A percentile compares a stretch with the other conserved stretches of the same genome.
phyloP scores from a whole-genome alignment of 2,329 filamentous ascomycete genomes.

The Malbranchea zuffiana region DNA sequence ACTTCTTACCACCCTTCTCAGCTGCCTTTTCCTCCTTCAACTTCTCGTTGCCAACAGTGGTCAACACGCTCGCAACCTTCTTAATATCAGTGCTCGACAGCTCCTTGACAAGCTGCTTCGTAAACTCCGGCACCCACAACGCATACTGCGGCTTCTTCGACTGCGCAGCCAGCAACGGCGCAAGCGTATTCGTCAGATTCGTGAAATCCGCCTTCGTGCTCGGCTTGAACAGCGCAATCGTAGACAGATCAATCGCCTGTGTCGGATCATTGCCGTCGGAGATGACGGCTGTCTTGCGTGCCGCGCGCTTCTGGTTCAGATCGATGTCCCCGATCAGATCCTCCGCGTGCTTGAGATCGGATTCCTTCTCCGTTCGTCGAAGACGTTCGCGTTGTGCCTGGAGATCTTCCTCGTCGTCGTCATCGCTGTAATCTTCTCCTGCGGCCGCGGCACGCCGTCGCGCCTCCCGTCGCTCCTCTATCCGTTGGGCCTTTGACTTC shows the following conservation, averaged over 20 bases:
- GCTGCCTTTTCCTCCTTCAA: conserved; percentile 95
- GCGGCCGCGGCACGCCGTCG: conserved; percentile 49
- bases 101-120: conserved; percentile 76
- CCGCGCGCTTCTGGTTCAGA: conserved; percentile 54
- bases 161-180: conserved; percentile 63
- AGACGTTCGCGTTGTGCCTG: conserved; percentile 63
- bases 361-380: conserved; percentile 69
- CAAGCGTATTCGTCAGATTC: conserved; percentile 64
- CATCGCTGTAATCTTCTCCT: conserved; percentile 47
- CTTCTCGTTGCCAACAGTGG: conserved; percentile 92
- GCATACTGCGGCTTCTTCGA: conserved; percentile 82
- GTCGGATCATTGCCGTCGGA: conserved; percentile 58
- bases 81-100: conserved; percentile 89
- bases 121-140: conserved; percentile 82
- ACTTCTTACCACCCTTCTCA: conserved; percentile 93
- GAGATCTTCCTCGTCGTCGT: conserved; percentile 63
- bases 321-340: conserved; percentile 75
- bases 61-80: conserved; percentile 79
- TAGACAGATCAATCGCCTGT: conserved; percentile 68
- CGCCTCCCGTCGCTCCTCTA: conserved; percentile 65
- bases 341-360: conserved; percentile 79
- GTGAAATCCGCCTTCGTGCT: conserved; percentile 78
- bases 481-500: conserved; percentile 77
- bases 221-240: conserved; percentile 79
- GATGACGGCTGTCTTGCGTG: conserved; percentile 56